Evolutionary conservation across 148 eudicot species (phyloP).

Genomic region (Rhododendron ferrugineum): DNA sequence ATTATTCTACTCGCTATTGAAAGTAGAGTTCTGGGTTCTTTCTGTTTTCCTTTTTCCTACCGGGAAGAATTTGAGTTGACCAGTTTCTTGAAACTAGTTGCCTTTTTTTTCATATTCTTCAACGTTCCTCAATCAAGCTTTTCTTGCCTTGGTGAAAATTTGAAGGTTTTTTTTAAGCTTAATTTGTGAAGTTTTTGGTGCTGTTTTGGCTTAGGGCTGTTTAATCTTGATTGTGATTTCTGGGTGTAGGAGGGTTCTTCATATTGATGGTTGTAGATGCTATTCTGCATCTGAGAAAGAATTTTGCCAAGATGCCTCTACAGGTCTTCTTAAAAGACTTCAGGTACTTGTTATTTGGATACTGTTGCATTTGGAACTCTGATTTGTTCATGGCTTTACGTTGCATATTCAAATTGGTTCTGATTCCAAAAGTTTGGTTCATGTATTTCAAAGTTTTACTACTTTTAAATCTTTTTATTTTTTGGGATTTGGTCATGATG

Average conservation of each 20-base stretch:
- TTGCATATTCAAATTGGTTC: too few relatives aligned
- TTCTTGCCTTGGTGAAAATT: background rate
- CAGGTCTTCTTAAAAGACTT: constrained; percentile 1
- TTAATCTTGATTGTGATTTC: background rate
- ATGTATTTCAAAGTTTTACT: background rate
- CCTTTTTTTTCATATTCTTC: background rate
- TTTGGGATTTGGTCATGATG: background rate
- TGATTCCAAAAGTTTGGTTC: background rate
- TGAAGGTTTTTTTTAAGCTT: background rate
- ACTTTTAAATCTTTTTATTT: background rate
- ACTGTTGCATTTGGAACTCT: background rate
- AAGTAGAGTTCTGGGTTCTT: background rate
- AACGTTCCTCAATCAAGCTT: background rate
- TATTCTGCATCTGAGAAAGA: background rate
- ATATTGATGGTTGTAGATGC: background rate
- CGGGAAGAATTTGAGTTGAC: background rate
- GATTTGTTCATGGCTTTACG: background rate
- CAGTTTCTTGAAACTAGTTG: background rate
- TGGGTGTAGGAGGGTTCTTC: background rate
- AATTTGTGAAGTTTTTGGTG: background rate
- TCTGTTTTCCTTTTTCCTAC: background rate
- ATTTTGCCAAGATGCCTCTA: constrained; percentile 1
- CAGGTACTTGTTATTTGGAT: background rate
- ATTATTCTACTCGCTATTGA: background rate
- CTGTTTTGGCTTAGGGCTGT: background rate